Conservation (phyloP, 805 yeast genomes). For the Saturnispora besseyi region DNA sequence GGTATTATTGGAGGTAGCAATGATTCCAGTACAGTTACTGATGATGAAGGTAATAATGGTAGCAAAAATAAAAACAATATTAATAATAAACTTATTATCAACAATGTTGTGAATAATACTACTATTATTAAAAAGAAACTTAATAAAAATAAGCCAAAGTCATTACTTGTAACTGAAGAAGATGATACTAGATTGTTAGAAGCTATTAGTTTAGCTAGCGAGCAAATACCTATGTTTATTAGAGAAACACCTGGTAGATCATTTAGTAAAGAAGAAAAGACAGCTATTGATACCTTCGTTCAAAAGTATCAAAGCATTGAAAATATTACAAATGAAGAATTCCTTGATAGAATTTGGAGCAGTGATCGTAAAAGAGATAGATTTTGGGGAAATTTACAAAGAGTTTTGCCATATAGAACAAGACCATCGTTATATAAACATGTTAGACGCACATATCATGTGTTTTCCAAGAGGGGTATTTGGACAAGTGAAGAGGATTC, state of each 20-base stretch:
- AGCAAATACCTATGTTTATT: conserved; percentile 37
- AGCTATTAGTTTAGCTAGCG: conserved; percentile 8
- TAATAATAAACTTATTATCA: not conserved
- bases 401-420: conserved; percentile 75
- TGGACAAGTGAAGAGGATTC: conserved; percentile 84
- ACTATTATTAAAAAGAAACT: not conserved
- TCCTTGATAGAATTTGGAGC: conserved; percentile 83
- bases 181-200: not conserved
- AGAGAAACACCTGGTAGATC: conserved; percentile 31
- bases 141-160: not conserved
- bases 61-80: not conserved
- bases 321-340: conserved; percentile 52
- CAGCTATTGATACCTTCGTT: conserved; percentile 66
- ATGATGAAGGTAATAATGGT: not conserved
- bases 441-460: conserved; percentile 81
- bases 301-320: conserved; percentile 57
- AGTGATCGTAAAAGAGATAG: conserved; percentile 76
- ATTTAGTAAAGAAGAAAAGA: conserved; percentile 58
- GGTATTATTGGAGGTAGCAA: not conserved
- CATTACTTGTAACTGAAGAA: not conserved
- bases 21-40: too few relatives aligned
- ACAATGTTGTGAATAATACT: not conserved
- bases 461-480: conserved; percentile 78
- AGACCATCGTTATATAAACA: conserved; percentile 90
- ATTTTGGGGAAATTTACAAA: conserved; percentile 79